Evolutionary conservation across 2,329 filamentous ascomycete genomes (phyloP), one percentile per base, ranked within the genome.

Genomic region (Aspergillus pseudoterreus): DNA sequence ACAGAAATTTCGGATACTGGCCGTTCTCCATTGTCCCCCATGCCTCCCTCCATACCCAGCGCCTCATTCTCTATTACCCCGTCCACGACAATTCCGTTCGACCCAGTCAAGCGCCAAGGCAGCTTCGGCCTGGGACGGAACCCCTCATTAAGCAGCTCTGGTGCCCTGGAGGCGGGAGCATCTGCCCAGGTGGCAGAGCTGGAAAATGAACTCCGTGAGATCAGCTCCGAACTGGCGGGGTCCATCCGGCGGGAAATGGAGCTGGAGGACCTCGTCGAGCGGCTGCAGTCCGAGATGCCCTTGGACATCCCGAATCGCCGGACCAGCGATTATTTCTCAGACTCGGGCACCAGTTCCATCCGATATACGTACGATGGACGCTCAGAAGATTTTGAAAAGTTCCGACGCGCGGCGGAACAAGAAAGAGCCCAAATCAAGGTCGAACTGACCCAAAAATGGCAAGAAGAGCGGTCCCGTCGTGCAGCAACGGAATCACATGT

Each of bases 211-310:
- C 74, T 99, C 60, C 90, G 90, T 63, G 88, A 92, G 71, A 92
- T 99, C 73, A 95, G 90, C 76, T 82, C 86, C 54, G 94, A 99
- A 78, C 78, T 99, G 69, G 94, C 94, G 32, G 82, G 85, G 60
- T 97, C 94, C 24, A 97, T 99, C 65, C 85, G 89, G 63, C 84
- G 94, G 55, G 94, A 99, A 75, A 92, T 99, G 82, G 94, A 99
- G 62, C 74, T 99, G 30, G 94, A 99, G 71, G 94, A 99, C 70
- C 79, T 97, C 43, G 86, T 97, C 0, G 94, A 99, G 59, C 81
- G 88, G 52, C 75, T 95, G 61, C 92, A 96, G 68, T 76, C 84
- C n/a, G 91, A 96, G 64, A 79, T 64, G 73, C 78, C 70, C 66
- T 76, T 60, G 63, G 71, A 77, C n/a, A 54, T 49, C 1, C 66